Conservation (phyloP, 129 eudicot species). For the Gnaphalium uliginosum region DNA sequence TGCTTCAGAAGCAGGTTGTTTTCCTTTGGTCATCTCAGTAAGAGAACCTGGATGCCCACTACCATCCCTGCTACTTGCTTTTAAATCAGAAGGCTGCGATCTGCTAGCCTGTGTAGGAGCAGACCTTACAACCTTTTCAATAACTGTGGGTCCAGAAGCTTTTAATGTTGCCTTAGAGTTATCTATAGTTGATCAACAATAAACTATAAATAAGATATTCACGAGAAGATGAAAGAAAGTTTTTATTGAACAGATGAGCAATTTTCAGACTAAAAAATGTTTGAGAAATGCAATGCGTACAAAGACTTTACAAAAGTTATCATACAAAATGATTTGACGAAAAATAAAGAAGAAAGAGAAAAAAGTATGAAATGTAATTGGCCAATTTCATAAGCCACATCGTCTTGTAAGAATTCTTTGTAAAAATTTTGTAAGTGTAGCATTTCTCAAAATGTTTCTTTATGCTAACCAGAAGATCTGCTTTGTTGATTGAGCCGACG, state of each 20-base stretch:
- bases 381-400: neutral
- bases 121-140: constrained; percentile 34
- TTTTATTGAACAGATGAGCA: neutral
- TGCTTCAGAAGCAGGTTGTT: constrained; percentile 33
- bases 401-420: too few relatives aligned
- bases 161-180: constrained; percentile 35
- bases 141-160: constrained; percentile 26
- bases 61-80: constrained; percentile 26
- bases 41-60: constrained; percentile 32
- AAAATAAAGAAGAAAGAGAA: neutral
- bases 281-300: neutral
- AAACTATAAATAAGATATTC: constrained; percentile 4
- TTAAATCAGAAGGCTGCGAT: constrained; percentile 24
- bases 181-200: constrained; percentile 33
- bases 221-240: constrained; percentile 2
- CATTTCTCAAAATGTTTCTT: neutral
- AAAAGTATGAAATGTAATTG: neutral
- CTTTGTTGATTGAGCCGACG: constrained; percentile 36
- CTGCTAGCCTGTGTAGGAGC: constrained; percentile 32
- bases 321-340: neutral
- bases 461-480: constrained; percentile 46
- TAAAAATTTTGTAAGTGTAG: too few relatives aligned
- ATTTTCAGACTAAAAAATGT: neutral
- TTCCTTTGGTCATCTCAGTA: constrained; percentile 3
- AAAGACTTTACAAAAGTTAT: neutral